Evolutionary conservation across 225 moss, liverwort and hornwort species (phyloP).

Genomic region (Rhytidiadelphus loreus): DNA sequence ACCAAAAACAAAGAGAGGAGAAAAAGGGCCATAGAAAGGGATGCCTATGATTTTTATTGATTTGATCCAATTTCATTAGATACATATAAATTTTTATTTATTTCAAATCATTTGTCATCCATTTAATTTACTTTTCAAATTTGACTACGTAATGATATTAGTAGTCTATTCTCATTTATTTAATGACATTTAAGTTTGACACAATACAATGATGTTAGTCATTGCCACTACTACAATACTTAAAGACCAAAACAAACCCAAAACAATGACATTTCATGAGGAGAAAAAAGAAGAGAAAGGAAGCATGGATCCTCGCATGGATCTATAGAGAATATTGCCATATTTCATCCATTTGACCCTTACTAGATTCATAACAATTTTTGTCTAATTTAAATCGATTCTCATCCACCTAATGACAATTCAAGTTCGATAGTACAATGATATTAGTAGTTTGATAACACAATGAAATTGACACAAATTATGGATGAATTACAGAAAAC

Average conservation of each 20-base stretch:
- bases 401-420: background rate
- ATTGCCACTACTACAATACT: background rate
- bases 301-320: fast-evolving
- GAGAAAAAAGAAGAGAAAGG: no score
- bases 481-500: background rate
- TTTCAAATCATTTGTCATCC: background rate
- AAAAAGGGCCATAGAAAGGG: fast-evolving
- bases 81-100: no score
- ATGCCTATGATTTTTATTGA: background rate
- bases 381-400: no score
- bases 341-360: background rate
- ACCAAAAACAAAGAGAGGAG: background rate
- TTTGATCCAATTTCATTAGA: background rate
- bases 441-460: no score
- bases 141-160: background rate
- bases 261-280: background rate
- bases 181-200: background rate
- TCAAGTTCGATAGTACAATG: background rate
- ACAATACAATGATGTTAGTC: background rate
- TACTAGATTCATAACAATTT: no score
- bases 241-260: background rate
- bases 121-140: background rate
- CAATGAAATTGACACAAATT: background rate
- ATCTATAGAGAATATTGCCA: fast-evolving
- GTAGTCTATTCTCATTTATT: background rate